Conservation (phyloP, 306 rosid genomes). For the Fagus crenata region DNA sequence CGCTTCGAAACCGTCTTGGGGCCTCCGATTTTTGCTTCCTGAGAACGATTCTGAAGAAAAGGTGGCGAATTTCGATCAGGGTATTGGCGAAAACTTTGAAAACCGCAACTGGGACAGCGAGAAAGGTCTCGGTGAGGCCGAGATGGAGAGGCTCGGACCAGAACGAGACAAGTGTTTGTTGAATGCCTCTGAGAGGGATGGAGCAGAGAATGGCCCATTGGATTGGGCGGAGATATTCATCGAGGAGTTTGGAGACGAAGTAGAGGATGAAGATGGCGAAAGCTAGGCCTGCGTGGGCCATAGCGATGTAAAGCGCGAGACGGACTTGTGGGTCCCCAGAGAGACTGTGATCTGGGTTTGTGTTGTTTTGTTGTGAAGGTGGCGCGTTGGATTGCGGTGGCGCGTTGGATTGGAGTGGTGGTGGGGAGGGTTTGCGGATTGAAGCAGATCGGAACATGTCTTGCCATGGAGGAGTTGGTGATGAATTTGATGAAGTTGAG, state of each 20-base stretch:
- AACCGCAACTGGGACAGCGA: slow-evolving; percentile 71
- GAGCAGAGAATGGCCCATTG: slow-evolving; percentile 94
- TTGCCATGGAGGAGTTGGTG: slow-evolving; percentile 74
- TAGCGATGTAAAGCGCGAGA: slow-evolving; percentile 80
- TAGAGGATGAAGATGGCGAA: slow-evolving; percentile 70
- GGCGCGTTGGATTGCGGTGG: slow-evolving; percentile 6
- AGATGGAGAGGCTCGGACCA: slow-evolving; percentile 72
- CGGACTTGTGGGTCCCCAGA: slow-evolving; percentile 89
- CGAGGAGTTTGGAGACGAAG: slow-evolving; percentile 66
- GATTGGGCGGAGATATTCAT: slow-evolving; percentile 75
- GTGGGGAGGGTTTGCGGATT: slow-evolving; percentile 41
- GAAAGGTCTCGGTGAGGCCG: slow-evolving; percentile 84
- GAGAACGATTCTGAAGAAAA: slow-evolving; percentile 38
- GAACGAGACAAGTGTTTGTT: slow-evolving; percentile 63
- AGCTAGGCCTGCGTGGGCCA: slow-evolving; percentile 91
- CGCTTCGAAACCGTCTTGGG: slow-evolving; percentile 40
- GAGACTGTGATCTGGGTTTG: slow-evolving; percentile 44
- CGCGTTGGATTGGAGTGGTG: slow-evolving; percentile 32
- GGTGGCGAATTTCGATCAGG: slow-evolving; percentile 71
- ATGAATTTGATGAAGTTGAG: slow-evolving; percentile 40
- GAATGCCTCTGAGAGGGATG: slow-evolving; percentile 80
- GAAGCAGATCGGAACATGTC: slow-evolving; percentile 98
- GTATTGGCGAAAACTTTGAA: slow-evolving; percentile 73
- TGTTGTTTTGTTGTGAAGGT: neutral
- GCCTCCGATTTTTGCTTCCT: slow-evolving; percentile 53